A percentile compares a stretch with the other conserved stretches of the same genome.
Conservation (phyloP, 257 asterid species). For the Solanum gracilifrons region DNA sequence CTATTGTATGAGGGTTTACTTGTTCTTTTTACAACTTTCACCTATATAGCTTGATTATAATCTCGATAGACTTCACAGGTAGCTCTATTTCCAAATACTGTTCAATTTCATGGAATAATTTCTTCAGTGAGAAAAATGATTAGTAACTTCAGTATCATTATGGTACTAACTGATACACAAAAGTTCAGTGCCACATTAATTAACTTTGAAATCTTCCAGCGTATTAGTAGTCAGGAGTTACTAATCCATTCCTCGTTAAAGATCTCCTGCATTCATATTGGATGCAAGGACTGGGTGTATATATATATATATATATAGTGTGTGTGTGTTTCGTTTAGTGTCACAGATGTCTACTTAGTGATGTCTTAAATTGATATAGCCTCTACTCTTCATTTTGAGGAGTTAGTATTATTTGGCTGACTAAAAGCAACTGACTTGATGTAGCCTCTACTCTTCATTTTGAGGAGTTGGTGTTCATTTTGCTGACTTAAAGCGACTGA, state of each 20-base stretch:
- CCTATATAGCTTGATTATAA: neutral
- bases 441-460: neutral
- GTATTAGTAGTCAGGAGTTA: neutral
- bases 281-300: neutral
- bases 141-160: neutral
- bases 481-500: constrained; percentile 1
- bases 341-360: neutral
- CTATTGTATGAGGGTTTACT: neutral
- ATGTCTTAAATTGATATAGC: neutral
- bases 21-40: neutral
- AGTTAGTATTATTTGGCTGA: neutral
- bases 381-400: neutral
- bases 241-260: neutral
- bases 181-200: neutral
- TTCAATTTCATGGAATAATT: neutral
- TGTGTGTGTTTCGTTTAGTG: neutral
- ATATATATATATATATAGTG: neutral
- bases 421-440: neutral
- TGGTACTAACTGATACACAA: neutral
- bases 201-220: neutral
- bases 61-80: neutral
- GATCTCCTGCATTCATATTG: neutral
- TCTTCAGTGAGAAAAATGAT: neutral
- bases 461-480: neutral
- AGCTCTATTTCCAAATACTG: neutral